Evolutionary conservation across 176 grass and related monocot species (phyloP), one percentile per base, ranked within the genome.

Genomic region (Avena atlantica): DNA sequence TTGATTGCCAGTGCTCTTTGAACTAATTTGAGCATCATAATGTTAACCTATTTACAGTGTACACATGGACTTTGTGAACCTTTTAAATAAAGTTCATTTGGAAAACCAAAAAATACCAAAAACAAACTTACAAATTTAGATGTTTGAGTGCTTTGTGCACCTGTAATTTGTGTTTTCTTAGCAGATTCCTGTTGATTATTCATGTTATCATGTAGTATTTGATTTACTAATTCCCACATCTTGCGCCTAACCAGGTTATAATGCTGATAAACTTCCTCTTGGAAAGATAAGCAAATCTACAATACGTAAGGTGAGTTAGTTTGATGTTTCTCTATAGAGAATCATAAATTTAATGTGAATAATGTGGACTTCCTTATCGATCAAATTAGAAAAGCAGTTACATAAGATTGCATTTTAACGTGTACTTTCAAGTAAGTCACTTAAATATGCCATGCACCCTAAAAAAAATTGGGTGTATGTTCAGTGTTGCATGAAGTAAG

Each of bases 261-360:
- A 98, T 88, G 93, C 93, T 70, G 91, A 98, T 62, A 98, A 95
- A 85, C 85, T 98, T 73, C 96, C 93, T 70, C 93, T 95, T 78
- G 96, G 96, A 79, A 98, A 94, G 88, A 79, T 98, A 84, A 95
- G 96, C 74, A 93, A 95, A 86, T 34, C 31, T 34, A 34, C 31
- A 34, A 34, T 34, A 34, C 31, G 31, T 34, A 34, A 34, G 31
- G 31, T 34, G 31, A 34, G 31, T 34, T 34, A 34, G 31, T 34
- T 34, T 34, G 31, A 34, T 34, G 31, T 34, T 34, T 34, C 31
- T 34, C 31, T 34, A 34, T 34, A 34, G 31, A 34, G 31, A 34
- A 34, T 34, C 31, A 34, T 34, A 34, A 34, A 34, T 34, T 34
- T 34, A 34, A 34, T 34, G 31, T 34, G 31, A 34, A 34, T 34